Base-by-base conservation (phyloP, 163 green algal species). In the Scenedesmus sp. region DNA sequence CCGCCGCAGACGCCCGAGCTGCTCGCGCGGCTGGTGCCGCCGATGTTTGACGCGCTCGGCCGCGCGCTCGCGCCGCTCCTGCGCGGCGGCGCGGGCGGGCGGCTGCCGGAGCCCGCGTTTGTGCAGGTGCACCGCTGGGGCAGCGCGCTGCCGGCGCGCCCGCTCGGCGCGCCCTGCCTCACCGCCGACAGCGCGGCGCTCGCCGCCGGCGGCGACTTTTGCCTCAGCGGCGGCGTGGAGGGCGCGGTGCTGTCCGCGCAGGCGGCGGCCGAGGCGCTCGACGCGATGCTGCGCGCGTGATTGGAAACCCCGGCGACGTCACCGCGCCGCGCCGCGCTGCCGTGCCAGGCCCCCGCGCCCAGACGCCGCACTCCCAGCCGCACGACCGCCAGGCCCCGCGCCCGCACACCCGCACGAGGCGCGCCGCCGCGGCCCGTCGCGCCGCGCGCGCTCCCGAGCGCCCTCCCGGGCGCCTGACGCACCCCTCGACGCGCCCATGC, bases 41-140 rank as follows among this genome's bases (percentile, higher is more conserved):
- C 39, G 20, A 69, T 82, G 63, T 67, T 62, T 53, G 63, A 26
- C 2, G 75, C 75, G 34, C 33, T 82, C 42, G 42, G 60, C 36
- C 33, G 34, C 15, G 29, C 56, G 33, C 64, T 82, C 26, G 24
- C 29, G 54, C 63, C 63, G 9, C 28, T 70, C 42, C 60, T 81
- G 47, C 26, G 22, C 2, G 24, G 71, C 1, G 22, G 33, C 14
- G 18, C 63, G 26, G 74, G 63, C 7, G 62, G 47, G 58, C 14
- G 9, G 45, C 62, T 81, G 74, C 62, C 45, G 26, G 63, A 76
- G 63, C 75, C 75, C 6, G 63, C 45, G 17, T 82, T 71, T 48
- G 56, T 76, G 10, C 75, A 82, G 75, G 69, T 77, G 45, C 75
- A 82, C 34, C 53, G 75, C 18, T 82, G 75, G 75, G 75, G 75